Percentiles rank a stretch among this genome's conserved stretches.
These are phyloP conservation scores for Debaryomyces castellii DNA, from an alignment of 805 yeast genomes.

Conservation along the genomic window DNA sequence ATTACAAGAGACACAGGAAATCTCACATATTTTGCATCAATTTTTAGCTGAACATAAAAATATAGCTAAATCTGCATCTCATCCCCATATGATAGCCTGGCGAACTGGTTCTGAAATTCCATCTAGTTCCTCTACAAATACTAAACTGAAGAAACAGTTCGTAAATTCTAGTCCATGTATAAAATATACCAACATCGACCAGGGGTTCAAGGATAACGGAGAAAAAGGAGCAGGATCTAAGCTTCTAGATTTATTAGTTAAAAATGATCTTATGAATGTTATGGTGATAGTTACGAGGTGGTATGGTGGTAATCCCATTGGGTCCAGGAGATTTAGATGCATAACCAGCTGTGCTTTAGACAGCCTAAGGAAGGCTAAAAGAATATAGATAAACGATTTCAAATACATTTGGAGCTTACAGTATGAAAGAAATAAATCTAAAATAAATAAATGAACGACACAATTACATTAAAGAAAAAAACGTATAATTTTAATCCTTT, in stretches of 20 bases:
- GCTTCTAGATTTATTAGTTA: slow-evolving; percentile 50
- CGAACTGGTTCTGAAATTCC: slow-evolving; percentile 39
- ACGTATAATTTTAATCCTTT: slow-evolving; percentile 2
- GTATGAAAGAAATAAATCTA: no score
- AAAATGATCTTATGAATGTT: slow-evolving; percentile 50
- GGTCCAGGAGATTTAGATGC: slow-evolving; percentile 68
- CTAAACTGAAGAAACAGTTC: slow-evolving; percentile 9
- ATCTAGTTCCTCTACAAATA: neutral
- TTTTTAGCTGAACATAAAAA: slow-evolving; percentile 47
- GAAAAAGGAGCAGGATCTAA: slow-evolving; percentile 74
- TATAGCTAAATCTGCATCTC: slow-evolving; percentile 56
- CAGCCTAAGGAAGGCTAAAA: slow-evolving; percentile 3
- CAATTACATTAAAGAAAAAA: no score
- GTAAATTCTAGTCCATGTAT: neutral
- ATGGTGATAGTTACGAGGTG: slow-evolving; percentile 73
- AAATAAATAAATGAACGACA: neutral
- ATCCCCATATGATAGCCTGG: slow-evolving; percentile 77
- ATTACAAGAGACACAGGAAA: slow-evolving; percentile 38
- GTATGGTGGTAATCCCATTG: slow-evolving; percentile 80
- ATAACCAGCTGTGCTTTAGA: slow-evolving; percentile 42
- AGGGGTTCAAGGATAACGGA: slow-evolving; percentile 69
- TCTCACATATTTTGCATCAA: slow-evolving; percentile 40
- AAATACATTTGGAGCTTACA: neutral
- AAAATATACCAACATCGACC: slow-evolving; percentile 33
- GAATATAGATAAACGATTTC: neutral